A percentile compares a stretch with the other conserved stretches of the same genome.
phyloP scores from a whole-genome alignment of 2,329 filamentous ascomycete species.

The Penicillium occitanis region DNA sequence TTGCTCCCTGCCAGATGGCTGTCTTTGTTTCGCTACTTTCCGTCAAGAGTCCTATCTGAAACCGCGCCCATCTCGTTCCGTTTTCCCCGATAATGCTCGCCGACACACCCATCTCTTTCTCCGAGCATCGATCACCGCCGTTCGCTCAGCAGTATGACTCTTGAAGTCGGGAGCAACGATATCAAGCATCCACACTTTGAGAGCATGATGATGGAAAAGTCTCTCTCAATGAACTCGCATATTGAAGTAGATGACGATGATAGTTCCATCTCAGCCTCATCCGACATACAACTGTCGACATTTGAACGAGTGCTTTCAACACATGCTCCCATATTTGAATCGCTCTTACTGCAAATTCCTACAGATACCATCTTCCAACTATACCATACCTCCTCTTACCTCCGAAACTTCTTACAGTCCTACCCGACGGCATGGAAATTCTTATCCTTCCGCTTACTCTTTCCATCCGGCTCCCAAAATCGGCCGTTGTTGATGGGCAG shows the following conservation, averaged over 20 bases:
- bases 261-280: slow-evolving; percentile 5
- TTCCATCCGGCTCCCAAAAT: slow-evolving; percentile 39
- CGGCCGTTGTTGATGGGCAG: slow-evolving; percentile 37
- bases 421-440: slow-evolving; percentile 63
- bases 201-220: not conserved
- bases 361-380: slow-evolving; percentile 58
- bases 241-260: slow-evolving; percentile 24
- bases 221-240: slow-evolving; percentile 18
- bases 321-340: slow-evolving; percentile 59
- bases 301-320: slow-evolving; percentile 58
- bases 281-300: slow-evolving; percentile 36
- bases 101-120: slow-evolving; percentile 12
- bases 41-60: not conserved
- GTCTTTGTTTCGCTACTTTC: slow-evolving; percentile 14
- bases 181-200: slow-evolving; percentile 10
- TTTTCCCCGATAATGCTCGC: slow-evolving; percentile 19
- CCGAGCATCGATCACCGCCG: slow-evolving; percentile 10
- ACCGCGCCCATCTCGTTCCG: not conserved
- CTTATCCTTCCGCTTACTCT: slow-evolving; percentile 57
- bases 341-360: slow-evolving; percentile 57
- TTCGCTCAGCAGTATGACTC: slow-evolving; percentile 18
- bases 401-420: slow-evolving; percentile 54
- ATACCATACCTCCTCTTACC: slow-evolving; percentile 58
- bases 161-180: slow-evolving; percentile 12
- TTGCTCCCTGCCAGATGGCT: slow-evolving; percentile 20